A percentile compares a stretch with the other conserved stretches of the same genome.
Conservation (phyloP, 108 stramenopile species). For the Cylindrotheca fusiformis region DNA sequence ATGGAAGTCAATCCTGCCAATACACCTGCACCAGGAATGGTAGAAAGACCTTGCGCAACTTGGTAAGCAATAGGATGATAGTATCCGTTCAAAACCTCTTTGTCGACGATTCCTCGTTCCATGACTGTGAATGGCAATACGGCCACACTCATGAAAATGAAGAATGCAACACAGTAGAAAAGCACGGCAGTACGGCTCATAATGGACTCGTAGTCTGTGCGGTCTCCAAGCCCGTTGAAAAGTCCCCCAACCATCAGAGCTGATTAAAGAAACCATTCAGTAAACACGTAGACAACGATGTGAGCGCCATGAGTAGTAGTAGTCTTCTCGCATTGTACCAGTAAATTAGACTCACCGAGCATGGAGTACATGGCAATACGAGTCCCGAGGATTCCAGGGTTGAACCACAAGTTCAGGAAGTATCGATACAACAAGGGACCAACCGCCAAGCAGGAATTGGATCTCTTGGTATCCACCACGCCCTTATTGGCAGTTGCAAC, state of each 20-base stretch:
- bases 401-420: constrained; percentile 47
- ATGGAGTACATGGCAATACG: constrained; percentile 57
- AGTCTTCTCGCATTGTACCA: background rate
- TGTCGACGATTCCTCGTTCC: constrained; percentile 58
- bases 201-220: constrained; percentile 26
- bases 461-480: background rate
- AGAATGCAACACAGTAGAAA: constrained; percentile 66
- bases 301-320: background rate
- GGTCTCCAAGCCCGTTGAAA: constrained; percentile 46
- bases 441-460: background rate
- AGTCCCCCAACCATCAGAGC: constrained; percentile 47
- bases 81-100: constrained; percentile 59
- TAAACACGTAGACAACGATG: background rate
- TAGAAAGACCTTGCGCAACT: constrained; percentile 36
- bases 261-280: background rate
- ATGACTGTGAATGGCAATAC: constrained; percentile 61
- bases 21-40: constrained; percentile 41
- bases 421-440: constrained; percentile 41
- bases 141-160: constrained; percentile 65
- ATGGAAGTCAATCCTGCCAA: constrained; percentile 42
- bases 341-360: constrained; percentile 20
- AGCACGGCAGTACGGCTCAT: constrained; percentile 39
- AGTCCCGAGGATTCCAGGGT: constrained; percentile 59
- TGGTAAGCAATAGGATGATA: constrained; percentile 54
- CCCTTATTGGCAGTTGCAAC: background rate